Evolutionary conservation across 495 filamentous ascomycete species (phyloP), one percentile per base, ranked within the genome.

Genomic region (Aspergillus sclerotioniger): DNA sequence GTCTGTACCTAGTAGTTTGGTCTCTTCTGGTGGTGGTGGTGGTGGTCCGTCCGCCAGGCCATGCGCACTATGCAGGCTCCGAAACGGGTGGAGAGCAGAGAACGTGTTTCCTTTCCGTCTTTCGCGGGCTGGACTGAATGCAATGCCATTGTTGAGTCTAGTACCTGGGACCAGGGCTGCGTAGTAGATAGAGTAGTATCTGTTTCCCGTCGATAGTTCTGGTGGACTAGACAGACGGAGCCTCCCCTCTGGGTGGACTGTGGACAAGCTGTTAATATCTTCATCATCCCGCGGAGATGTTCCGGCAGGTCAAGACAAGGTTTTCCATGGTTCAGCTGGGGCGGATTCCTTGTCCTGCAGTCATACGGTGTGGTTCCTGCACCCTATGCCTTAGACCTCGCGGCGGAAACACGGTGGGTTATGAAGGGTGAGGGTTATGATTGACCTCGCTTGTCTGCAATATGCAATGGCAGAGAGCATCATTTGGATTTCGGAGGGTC

Each of bases 211-310:
- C 25, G 5, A 25, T 25, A 25, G 25, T 25, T 5, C 25, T 25
- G 25, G 25, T 25, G 37, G 37, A n/a, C n/a, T 41, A 12, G 12
- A 6, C 37, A 41, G 13, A n/a, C n/a, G 9, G 33, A 13, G 33
- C 13, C 13, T 13, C 9, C 13, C 33, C 33, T 35, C 37, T 15
- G 37, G n/a, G n/a, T n/a, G n/a, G n/a, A n/a, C n/a, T n/a, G 37
- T n/a, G 37, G 13, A 41, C 9, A 6, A 13, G 35, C 35, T 13
- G 37, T n/a, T 41, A 41, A 41, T 41, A 41, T 41, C 13, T n/a
- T 41, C 37, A 41, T 41, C 37, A 41, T 41, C 47, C 47, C 47
- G 47, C 47, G 47, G 47, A 50, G 47, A 50, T 50, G 47, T 50
- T 50, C 47, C 47, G 47, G 47, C 47, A 28, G 47, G 47, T 32